Percentiles rank a stretch among this genome's conserved stretches.
Evolutionary conservation across 2,329 filamentous ascomycete genomes (phyloP).

Genomic region (Karstenula rhodostoma): DNA sequence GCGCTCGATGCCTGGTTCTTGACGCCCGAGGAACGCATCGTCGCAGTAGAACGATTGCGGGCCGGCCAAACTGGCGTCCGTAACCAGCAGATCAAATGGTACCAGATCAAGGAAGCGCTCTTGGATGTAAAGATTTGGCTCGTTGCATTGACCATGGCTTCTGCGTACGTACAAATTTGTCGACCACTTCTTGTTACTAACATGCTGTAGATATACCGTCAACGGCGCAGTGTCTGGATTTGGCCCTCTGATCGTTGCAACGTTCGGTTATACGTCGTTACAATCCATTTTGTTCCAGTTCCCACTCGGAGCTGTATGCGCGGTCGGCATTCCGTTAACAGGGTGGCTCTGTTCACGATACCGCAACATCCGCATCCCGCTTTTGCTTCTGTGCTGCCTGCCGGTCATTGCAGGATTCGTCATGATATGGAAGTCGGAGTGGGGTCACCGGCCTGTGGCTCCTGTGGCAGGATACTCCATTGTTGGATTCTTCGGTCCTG

Average conservation of each 20-base stretch:
- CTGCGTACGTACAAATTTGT: slow-evolving; percentile 66
- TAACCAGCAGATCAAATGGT: slow-evolving; percentile 60
- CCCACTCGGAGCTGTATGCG: slow-evolving; percentile 73
- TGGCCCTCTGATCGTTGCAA: slow-evolving; percentile 45
- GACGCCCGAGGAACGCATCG: slow-evolving; percentile 66
- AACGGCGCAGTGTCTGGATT: slow-evolving; percentile 54
- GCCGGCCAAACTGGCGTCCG: slow-evolving; percentile 60
- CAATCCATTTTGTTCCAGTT: slow-evolving; percentile 67
- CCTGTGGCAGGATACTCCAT: slow-evolving; percentile 76
- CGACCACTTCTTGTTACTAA: not conserved
- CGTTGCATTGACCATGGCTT: slow-evolving; percentile 48
- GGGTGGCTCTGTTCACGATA: slow-evolving; percentile 69
- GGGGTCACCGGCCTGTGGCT: slow-evolving; percentile 69
- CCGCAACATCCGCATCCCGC: slow-evolving; percentile 69
- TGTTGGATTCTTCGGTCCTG: slow-evolving; percentile 75
- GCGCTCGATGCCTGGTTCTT: slow-evolving; percentile 75
- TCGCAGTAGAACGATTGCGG: slow-evolving; percentile 56
- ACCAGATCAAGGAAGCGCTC: slow-evolving; percentile 60
- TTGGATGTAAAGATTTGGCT: slow-evolving; percentile 54
- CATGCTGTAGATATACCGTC: slow-evolving; percentile 51
- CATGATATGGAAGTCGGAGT: slow-evolving; percentile 74
- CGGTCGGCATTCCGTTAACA: slow-evolving; percentile 70
- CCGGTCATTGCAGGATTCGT: slow-evolving; percentile 77
- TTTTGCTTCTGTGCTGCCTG: slow-evolving; percentile 72
- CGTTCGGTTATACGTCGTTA: slow-evolving; percentile 53